Conservation (phyloP, 305 asterid species). For the Salvia sclarea region DNA sequence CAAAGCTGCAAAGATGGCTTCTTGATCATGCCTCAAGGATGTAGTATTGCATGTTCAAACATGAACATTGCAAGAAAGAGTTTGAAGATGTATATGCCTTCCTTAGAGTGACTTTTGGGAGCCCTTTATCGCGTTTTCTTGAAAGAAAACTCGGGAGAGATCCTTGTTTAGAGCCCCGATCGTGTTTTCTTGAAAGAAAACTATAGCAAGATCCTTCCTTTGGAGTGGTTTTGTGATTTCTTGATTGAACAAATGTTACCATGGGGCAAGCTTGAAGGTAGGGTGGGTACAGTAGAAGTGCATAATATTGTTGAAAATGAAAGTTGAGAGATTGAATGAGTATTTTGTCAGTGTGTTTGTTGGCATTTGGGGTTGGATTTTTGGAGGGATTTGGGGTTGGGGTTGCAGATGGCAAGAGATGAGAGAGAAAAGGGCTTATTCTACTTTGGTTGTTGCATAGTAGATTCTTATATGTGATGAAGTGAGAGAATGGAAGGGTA, state of each 20-base stretch:
- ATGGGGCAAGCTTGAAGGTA: not conserved
- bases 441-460: conserved; percentile 31
- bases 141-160: not conserved
- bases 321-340: conserved; percentile 26
- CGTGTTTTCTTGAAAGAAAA: not conserved
- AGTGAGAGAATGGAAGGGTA: conserved; percentile 26
- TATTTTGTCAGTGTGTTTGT: conserved; percentile 35
- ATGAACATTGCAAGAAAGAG: conserved; percentile 9
- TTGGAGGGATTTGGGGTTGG: conserved; percentile 38
- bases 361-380: conserved; percentile 35
- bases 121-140: conserved; percentile 1
- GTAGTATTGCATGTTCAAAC: conserved; percentile 14
- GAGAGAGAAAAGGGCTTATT: conserved; percentile 20
- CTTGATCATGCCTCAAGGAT: conserved; percentile 34
- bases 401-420: conserved; percentile 37
- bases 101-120: not conserved
- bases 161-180: not conserved
- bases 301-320: conserved; percentile 17
- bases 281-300: not conserved
- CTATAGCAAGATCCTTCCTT: not conserved
- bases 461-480: conserved; percentile 8
- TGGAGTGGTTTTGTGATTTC: not conserved
- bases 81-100: not conserved
- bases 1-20: conserved; percentile 32
- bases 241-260: conserved; percentile 1